Conservation (phyloP, 2,329 filamentous ascomycete species). For the Didymellaceae sp. region DNA sequence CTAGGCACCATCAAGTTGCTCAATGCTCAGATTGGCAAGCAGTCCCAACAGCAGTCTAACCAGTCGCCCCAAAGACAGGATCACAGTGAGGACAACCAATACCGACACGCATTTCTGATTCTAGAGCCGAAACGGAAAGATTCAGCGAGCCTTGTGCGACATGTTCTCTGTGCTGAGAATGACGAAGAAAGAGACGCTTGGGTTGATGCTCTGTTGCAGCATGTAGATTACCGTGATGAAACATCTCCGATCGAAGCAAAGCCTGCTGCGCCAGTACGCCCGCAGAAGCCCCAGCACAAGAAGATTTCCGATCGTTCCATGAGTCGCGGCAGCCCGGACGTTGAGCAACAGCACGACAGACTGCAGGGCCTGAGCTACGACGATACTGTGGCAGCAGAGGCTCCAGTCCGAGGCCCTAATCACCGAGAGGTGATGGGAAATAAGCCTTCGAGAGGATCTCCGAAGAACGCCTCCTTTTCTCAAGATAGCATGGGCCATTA, state of each 20-base stretch:
- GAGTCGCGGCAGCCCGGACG: slow-evolving; percentile 50
- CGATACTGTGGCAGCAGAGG: slow-evolving; percentile 63
- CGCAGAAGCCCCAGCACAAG: slow-evolving; percentile 50
- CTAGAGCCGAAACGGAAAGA: slow-evolving; percentile 97
- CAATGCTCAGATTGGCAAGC: slow-evolving; percentile 92
- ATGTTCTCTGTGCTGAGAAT: slow-evolving; percentile 94
- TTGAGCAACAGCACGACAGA: slow-evolving; percentile 37
- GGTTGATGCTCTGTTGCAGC: slow-evolving; percentile 88
- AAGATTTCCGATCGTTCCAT: slow-evolving; percentile 38
- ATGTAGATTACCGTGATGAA: slow-evolving; percentile 75
- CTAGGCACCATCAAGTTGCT: slow-evolving; percentile 92
- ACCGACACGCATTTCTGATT: slow-evolving; percentile 93
- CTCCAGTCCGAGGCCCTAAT: slow-evolving; percentile 58
- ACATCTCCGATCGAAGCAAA: slow-evolving; percentile 55
- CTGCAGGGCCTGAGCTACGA: slow-evolving; percentile 63
- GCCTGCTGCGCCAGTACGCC: slow-evolving; percentile 24
- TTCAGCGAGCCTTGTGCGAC: slow-evolving; percentile 82
- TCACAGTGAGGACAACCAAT: slow-evolving; percentile 89
- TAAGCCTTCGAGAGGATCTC: slow-evolving; percentile 35
- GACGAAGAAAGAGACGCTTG: slow-evolving; percentile 91
- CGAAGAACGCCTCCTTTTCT: slow-evolving; percentile 45
- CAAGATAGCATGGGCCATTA: slow-evolving; percentile 41
- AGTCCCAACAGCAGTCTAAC: slow-evolving; percentile 68
- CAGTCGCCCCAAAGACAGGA: slow-evolving; percentile 67
- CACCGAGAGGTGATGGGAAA: slow-evolving; percentile 34